These are phyloP conservation scores for Trichoderma semiorbis DNA, from an alignment of 2,329 filamentous ascomycete genomes.

Conservation along the genomic window DNA sequence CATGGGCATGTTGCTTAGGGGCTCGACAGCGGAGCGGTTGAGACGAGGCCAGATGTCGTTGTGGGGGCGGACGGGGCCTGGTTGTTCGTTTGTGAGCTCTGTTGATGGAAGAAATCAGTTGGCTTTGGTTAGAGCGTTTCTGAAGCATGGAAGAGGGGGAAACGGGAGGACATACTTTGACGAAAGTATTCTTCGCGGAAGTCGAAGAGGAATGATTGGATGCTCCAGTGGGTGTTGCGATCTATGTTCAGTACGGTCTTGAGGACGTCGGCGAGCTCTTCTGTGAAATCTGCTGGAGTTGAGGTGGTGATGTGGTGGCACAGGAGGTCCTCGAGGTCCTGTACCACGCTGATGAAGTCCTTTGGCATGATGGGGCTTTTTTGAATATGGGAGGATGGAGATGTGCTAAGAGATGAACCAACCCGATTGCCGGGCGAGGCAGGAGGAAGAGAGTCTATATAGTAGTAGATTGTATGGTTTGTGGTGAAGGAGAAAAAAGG, in stretches of 20 bases:
- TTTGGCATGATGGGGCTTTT: not conserved
- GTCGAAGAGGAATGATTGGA: constrained; percentile 12
- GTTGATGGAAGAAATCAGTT: not conserved
- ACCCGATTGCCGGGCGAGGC: not conserved
- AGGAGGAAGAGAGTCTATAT: not conserved
- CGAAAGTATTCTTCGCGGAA: constrained; percentile 5
- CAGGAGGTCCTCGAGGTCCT: constrained; percentile 13
- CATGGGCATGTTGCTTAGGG: constrained; percentile 6
- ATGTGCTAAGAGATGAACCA: not conserved
- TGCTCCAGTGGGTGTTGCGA: constrained; percentile 14
- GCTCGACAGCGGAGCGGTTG: constrained; percentile 2
- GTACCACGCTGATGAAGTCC: constrained; percentile 7
- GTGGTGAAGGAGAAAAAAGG: not conserved
- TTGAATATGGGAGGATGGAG: not conserved
- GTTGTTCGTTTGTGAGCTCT: not conserved
- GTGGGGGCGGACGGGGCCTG: not conserved
- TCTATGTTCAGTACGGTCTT: not conserved
- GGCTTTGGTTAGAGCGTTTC: not conserved
- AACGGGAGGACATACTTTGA: not conserved
- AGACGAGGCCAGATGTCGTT: constrained; percentile 14
- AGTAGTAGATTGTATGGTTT: not conserved
- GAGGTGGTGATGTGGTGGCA: constrained; percentile 10
- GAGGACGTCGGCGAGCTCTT: not conserved
- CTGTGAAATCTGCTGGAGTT: not conserved
- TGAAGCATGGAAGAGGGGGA: not conserved